Percentiles rank a stretch among this genome's conserved stretches.
phyloP scores from a whole-genome alignment of 1,284 basidiomycete genomes.

The Apiotrichum sp. region DNA sequence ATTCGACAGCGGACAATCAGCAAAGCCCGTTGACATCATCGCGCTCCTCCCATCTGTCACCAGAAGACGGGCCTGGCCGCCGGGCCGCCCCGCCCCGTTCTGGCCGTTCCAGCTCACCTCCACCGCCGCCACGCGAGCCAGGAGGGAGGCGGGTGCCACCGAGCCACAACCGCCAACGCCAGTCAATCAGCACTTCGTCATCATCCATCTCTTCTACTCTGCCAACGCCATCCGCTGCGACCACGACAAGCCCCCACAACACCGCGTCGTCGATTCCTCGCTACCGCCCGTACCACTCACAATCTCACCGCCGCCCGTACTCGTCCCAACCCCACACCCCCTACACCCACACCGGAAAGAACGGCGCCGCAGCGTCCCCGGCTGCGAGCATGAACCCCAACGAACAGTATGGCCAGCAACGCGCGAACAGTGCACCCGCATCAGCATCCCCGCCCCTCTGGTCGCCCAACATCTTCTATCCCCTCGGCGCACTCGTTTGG shows the following conservation, averaged over 20 bases:
- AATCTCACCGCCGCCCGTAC: not conserved
- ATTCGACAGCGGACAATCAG: no score
- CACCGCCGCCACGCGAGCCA: no score
- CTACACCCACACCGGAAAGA: no score
- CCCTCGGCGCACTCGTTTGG: conserved; percentile 28
- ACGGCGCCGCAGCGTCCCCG: not conserved
- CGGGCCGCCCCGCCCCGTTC: no score
- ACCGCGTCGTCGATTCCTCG: not conserved
- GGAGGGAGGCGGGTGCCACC: no score
- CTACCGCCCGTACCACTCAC: not conserved
- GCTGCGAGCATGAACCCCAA: not conserved
- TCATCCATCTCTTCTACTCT: no score
- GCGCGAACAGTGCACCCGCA: not conserved
- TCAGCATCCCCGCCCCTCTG: conserved; percentile 12
- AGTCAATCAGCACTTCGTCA: no score
- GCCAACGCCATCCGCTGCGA: not conserved
- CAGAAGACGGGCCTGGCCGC: no score
- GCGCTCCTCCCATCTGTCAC: no score
- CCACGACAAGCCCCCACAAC: not conserved
- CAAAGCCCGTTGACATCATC: no score
- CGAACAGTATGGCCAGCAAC: not conserved
- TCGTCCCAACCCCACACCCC: not conserved
- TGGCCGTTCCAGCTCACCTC: no score
- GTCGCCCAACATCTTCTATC: conserved; percentile 23
- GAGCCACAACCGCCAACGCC: no score